These are phyloP conservation scores for Mallotus nudiflorus DNA, from an alignment of 345 rosid genomes.

Conservation along the genomic window DNA sequence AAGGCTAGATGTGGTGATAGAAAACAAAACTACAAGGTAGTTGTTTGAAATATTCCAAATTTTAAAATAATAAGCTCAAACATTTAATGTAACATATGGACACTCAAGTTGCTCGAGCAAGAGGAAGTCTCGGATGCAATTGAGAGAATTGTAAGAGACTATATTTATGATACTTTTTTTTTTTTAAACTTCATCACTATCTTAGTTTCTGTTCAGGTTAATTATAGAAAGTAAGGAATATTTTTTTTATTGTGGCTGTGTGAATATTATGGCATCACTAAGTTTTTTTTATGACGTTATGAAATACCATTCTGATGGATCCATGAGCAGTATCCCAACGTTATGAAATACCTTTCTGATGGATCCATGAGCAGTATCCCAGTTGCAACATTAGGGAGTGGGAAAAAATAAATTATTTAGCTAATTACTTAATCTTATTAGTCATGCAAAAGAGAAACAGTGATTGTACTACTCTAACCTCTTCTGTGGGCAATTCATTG, in stretches of 20 bases:
- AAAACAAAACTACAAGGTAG: not conserved
- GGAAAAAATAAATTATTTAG: not conserved
- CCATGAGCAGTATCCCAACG: not conserved
- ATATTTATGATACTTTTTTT: not conserved
- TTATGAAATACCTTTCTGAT: not conserved
- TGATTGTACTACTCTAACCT: conserved; percentile 22
- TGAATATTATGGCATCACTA: not conserved
- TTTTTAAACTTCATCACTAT: not conserved
- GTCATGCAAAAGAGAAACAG: not conserved
- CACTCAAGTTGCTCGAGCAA: not conserved
- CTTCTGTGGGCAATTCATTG: conserved; percentile 10
- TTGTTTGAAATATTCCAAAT: not conserved
- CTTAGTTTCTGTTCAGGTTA: not conserved
- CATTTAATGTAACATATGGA: conserved; percentile 2
- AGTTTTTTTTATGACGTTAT: conserved; percentile 1
- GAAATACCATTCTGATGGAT: not conserved
- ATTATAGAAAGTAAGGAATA: not conserved
- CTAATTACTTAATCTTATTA: conserved; percentile 3
- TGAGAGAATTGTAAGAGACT: not conserved
- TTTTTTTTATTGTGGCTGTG: not conserved
- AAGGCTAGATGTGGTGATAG: conserved; percentile 6
- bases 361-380: not conserved
- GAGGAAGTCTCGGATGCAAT: not conserved
- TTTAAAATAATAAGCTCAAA: not conserved
- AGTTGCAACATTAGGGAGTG: not conserved